phyloP scores from a whole-genome alignment of 805 yeast genomes.

The Myxozyma neglecta region DNA sequence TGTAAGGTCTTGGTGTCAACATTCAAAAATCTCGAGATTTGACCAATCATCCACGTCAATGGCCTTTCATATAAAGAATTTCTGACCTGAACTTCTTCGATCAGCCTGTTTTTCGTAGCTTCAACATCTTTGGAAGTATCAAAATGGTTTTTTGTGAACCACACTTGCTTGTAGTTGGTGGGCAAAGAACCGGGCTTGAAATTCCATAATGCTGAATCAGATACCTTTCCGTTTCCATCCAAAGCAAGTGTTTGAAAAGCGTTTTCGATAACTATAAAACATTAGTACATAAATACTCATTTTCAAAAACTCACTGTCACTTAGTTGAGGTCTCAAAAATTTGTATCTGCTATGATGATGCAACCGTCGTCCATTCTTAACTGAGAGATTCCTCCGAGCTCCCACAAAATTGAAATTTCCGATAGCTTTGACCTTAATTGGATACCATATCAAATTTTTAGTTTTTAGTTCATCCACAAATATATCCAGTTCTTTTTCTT shows the following conservation, averaged over 20 bases:
- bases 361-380: background rate
- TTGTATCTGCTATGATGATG: background rate
- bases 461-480: background rate
- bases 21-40: constrained; percentile 14
- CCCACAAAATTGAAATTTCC: constrained; percentile 31
- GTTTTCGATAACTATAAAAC: constrained; percentile 14
- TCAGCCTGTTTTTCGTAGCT: background rate
- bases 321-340: constrained; percentile 10
- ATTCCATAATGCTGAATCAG: constrained; percentile 22
- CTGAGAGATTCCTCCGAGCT: constrained; percentile 19
- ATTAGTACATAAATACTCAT: background rate
- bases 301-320: background rate
- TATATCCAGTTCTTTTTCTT: background rate
- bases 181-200: background rate
- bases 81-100: background rate
- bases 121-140: constrained; percentile 19
- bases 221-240: constrained; percentile 18
- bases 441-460: background rate
- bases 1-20: constrained; percentile 9
- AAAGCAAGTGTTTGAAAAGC: constrained; percentile 29
- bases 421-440: constrained; percentile 6
- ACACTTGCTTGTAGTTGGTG: constrained; percentile 17
- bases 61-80: constrained; percentile 21
- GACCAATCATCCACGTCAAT: constrained; percentile 23
- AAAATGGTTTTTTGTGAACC: constrained; percentile 25